Percentiles rank a stretch among this genome's conserved stretches.
Conservation (phyloP, 2,329 filamentous ascomycete species). For the Colletotrichum zoysiae region DNA sequence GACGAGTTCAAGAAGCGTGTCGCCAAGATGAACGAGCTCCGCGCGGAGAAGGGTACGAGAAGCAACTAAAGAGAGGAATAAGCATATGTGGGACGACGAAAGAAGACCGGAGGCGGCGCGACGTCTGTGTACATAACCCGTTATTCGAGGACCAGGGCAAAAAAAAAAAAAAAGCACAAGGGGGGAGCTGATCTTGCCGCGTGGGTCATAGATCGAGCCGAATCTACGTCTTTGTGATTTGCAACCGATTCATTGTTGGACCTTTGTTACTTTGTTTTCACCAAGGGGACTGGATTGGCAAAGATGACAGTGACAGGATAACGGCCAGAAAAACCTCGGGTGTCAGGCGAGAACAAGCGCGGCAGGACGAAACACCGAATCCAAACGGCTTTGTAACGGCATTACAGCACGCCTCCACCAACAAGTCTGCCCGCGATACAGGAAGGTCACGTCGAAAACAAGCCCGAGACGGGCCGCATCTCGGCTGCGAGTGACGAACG, state of each 20-base stretch:
- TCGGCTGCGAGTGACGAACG: not conserved
- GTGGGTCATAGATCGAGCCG: conserved; percentile 38
- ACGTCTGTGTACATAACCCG: conserved; percentile 41
- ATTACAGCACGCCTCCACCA: not conserved
- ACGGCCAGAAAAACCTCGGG: not conserved
- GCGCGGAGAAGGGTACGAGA: conserved; percentile 84
- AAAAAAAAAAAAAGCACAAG: conserved; percentile 6
- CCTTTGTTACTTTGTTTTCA: not conserved
- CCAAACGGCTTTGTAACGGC: not conserved
- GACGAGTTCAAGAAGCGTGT: conserved; percentile 98
- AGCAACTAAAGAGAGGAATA: conserved; percentile 75
- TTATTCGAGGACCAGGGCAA: conserved; percentile 16
- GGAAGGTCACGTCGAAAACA: not conserved
- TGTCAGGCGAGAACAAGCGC: not conserved
- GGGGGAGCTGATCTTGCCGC: conserved; percentile 21
- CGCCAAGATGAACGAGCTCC: conserved; percentile 97
- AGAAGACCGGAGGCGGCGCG: conserved; percentile 25
- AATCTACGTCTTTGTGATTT: conserved; percentile 40
- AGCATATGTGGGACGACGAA: conserved; percentile 41
- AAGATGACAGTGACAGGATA: not conserved
- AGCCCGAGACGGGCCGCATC: no score
- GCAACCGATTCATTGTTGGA: not conserved
- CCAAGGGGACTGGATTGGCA: not conserved
- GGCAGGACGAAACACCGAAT: no score
- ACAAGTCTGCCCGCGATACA: not conserved